Evolutionary conservation across 2,329 filamentous ascomycete genomes (phyloP).

Genomic region (Beauveria medogensis): DNA sequence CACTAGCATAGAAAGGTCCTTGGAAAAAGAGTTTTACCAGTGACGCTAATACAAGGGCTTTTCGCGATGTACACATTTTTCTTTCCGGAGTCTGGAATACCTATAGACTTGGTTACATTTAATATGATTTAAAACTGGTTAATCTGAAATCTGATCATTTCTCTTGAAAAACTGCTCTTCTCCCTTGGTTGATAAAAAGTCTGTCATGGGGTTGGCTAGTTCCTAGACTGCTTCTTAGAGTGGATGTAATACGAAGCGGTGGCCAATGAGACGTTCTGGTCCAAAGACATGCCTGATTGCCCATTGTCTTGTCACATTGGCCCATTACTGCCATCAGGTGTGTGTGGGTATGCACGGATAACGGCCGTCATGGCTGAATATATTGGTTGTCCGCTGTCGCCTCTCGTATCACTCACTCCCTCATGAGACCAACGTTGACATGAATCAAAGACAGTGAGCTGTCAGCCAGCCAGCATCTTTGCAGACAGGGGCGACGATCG

Average conservation of each 20-base stretch:
- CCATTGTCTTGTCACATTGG: background rate
- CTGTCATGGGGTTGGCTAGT: background rate
- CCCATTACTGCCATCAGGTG: background rate
- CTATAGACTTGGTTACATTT: slow-evolving; percentile 10
- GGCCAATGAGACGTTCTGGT: background rate
- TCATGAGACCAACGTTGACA: too few species aligned
- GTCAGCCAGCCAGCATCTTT: too few species aligned
- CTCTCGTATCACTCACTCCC: too few species aligned
- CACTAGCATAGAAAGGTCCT: slow-evolving; percentile 9
- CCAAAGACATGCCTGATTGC: too few species aligned
- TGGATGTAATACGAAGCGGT: slow-evolving; percentile 3
- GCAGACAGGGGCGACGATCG: background rate
- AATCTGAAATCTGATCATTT: background rate
- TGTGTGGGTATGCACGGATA: too few species aligned
- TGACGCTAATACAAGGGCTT: slow-evolving; percentile 6
- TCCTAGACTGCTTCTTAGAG: background rate
- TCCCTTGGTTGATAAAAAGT: background rate
- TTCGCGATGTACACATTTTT: slow-evolving; percentile 8
- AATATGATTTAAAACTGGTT: background rate
- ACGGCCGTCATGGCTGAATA: too few species aligned
- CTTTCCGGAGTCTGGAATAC: slow-evolving; percentile 9
- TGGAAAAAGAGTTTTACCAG: background rate
- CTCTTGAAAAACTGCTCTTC: background rate
- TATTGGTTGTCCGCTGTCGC: too few species aligned
- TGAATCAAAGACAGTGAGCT: too few species aligned